Conservation (phyloP, 1,284 basidiomycete genomes). For the Ustilago curta region DNA sequence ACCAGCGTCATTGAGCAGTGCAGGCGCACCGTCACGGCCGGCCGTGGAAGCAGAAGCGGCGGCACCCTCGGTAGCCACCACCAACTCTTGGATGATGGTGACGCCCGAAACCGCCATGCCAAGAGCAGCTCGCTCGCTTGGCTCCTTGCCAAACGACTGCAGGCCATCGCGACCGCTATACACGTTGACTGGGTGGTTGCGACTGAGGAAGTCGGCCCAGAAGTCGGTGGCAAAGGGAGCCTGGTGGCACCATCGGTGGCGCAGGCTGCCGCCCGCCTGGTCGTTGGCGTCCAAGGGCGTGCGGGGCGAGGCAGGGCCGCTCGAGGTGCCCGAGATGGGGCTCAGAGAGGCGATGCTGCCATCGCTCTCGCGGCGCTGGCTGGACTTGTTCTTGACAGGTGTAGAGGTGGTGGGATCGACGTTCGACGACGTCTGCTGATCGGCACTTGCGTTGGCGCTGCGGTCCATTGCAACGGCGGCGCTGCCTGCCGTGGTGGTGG, state of each 20-base stretch:
- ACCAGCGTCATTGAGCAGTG: constrained; percentile 32
- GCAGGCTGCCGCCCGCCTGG: constrained; percentile 33
- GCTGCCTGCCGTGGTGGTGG: constrained; percentile 20
- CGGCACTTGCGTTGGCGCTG: constrained; percentile 4
- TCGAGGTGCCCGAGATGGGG: constrained; percentile 41
- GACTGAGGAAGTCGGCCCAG: constrained; percentile 68
- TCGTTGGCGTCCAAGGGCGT: constrained; percentile 48
- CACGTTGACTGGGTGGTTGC: constrained; percentile 66
- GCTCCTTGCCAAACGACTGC: constrained; percentile 67
- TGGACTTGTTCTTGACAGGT: constrained; percentile 29
- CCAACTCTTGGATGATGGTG: constrained; percentile 70
- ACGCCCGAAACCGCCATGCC: constrained; percentile 67
- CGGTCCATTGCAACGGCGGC: constrained; percentile 6
- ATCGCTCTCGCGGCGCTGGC: constrained; percentile 41
- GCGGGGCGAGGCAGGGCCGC: constrained; percentile 41
- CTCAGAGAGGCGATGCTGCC: constrained; percentile 40
- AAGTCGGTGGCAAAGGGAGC: constrained; percentile 69
- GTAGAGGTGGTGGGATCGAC: constrained; percentile 23
- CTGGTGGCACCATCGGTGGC: constrained; percentile 64
- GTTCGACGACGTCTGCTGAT: constrained; percentile 7
- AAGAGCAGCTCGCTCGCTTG: constrained; percentile 66
- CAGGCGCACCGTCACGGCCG: constrained; percentile 21
- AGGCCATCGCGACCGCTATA: constrained; percentile 51
- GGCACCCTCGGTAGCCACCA: constrained; percentile 60
- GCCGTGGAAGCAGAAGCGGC: constrained; percentile 7